These are phyloP conservation scores for Purpureocillium takamizusanense DNA, from an alignment of 2,329 filamentous ascomycete species.

Conservation along the genomic window DNA sequence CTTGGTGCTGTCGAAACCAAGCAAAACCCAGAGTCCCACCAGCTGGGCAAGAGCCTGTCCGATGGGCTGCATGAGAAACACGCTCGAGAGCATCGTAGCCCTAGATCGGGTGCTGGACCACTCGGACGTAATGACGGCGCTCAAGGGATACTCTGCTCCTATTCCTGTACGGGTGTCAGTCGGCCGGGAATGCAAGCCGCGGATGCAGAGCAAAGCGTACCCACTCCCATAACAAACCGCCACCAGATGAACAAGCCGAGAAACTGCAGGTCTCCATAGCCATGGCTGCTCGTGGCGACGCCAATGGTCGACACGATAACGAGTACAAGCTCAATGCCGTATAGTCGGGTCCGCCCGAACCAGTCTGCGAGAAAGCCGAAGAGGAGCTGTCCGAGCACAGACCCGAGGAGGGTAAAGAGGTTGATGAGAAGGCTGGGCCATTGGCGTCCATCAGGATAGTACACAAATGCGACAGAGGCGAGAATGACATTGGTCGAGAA, in stretches of 20 bases:
- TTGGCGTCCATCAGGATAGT: conserved; percentile 35
- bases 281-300: conserved; percentile 41
- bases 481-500: conserved; percentile 46
- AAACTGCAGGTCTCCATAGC: conserved; percentile 40
- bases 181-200: not conserved
- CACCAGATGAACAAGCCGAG: conserved; percentile 42
- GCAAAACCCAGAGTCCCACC: conserved; percentile 45
- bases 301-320: conserved; percentile 50
- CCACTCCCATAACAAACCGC: conserved; percentile 46
- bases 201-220: conserved; percentile 16
- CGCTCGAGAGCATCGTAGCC: conserved; percentile 57
- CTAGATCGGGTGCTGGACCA: conserved; percentile 54
- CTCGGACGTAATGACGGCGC: conserved; percentile 59
- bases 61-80: conserved; percentile 62
- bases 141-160: conserved; percentile 60
- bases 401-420: conserved; percentile 42
- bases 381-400: conserved; percentile 39
- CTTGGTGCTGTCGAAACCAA: conserved; percentile 33
- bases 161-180: conserved; percentile 32
- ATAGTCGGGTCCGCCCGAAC: conserved; percentile 44
- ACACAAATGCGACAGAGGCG: conserved; percentile 43
- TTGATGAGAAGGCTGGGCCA: conserved; percentile 41
- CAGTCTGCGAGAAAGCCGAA: conserved; percentile 46
- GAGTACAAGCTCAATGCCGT: conserved; percentile 46
- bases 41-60: conserved; percentile 58